Conservation (phyloP, 2,329 filamentous ascomycete species). For the Cladosporium oxysporum region DNA sequence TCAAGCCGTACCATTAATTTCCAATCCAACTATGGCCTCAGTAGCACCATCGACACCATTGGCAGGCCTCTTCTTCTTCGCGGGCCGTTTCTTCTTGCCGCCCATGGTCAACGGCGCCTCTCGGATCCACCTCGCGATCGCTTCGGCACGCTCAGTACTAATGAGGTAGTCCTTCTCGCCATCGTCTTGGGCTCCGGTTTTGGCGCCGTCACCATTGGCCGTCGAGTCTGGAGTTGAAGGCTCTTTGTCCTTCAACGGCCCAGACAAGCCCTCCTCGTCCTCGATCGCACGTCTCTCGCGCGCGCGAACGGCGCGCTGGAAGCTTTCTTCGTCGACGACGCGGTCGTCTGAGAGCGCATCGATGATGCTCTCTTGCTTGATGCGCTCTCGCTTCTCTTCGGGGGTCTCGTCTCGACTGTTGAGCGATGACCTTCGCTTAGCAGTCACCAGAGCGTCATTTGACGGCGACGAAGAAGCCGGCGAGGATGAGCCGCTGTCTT, state of each 20-base stretch:
- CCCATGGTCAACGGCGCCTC: conserved; percentile 47
- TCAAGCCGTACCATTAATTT: not conserved
- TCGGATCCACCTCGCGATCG: conserved; percentile 68
- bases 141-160: conserved; percentile 64
- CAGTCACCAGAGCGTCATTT: not conserved
- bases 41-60: conserved; percentile 5
- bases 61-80: conserved; percentile 33
- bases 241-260: conserved; percentile 36
- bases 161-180: conserved; percentile 70
- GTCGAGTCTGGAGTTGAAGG: not conserved
- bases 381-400: conserved; percentile 59
- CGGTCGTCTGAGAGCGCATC: conserved; percentile 69
- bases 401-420: conserved; percentile 44
- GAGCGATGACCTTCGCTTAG: conserved; percentile 13
- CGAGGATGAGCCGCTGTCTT: conserved; percentile 24
- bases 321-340: conserved; percentile 66
- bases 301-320: conserved; percentile 64
- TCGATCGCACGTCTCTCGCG: conserved; percentile 59
- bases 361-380: conserved; percentile 64
- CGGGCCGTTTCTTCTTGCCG: conserved; percentile 35
- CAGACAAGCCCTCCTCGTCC: conserved; percentile 52
- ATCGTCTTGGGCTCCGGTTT: conserved; percentile 65
- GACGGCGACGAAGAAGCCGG: conserved; percentile 15
- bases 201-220: conserved; percentile 31
- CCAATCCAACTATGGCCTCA: not conserved